Conservation (phyloP, 2,329 filamentous ascomycete species). For the Daldinia eschscholtzii region DNA sequence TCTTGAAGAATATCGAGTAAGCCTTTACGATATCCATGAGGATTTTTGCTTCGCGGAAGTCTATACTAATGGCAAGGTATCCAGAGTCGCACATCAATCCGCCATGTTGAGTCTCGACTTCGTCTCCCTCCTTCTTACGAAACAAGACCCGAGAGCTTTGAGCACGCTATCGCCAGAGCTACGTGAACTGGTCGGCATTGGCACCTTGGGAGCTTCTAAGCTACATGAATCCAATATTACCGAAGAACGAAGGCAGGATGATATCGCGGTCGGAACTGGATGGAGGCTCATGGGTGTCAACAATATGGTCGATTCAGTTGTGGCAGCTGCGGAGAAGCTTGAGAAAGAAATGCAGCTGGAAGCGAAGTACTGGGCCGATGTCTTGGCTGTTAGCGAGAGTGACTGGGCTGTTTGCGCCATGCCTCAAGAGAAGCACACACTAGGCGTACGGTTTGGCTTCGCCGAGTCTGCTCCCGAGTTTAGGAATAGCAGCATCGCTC, state of each 20-base stretch:
- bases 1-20: slow-evolving; percentile 70
- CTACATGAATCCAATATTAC: slow-evolving; percentile 72
- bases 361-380: slow-evolving; percentile 88
- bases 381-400: slow-evolving; percentile 82
- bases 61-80: slow-evolving; percentile 36
- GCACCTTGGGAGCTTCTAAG: slow-evolving; percentile 77
- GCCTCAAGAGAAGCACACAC: slow-evolving; percentile 76
- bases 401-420: slow-evolving; percentile 89
- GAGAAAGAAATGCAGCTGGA: slow-evolving; percentile 83
- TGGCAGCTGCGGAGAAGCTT: slow-evolving; percentile 78
- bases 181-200: slow-evolving; percentile 78
- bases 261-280: slow-evolving; percentile 71
- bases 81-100: slow-evolving; percentile 67
- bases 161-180: slow-evolving; percentile 77
- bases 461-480: slow-evolving; percentile 76
- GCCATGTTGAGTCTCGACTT: slow-evolving; percentile 82
- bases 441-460: slow-evolving; percentile 92
- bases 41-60: slow-evolving; percentile 33
- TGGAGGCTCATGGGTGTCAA: slow-evolving; percentile 85
- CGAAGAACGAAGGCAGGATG: slow-evolving; percentile 66
- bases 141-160: slow-evolving; percentile 79
- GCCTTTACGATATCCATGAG: slow-evolving; percentile 39
- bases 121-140: slow-evolving; percentile 85
- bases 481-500: slow-evolving; percentile 80
- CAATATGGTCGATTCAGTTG: slow-evolving; percentile 78